Conservation (phyloP, 306 rosid species). For the Citrullus amarus region DNA sequence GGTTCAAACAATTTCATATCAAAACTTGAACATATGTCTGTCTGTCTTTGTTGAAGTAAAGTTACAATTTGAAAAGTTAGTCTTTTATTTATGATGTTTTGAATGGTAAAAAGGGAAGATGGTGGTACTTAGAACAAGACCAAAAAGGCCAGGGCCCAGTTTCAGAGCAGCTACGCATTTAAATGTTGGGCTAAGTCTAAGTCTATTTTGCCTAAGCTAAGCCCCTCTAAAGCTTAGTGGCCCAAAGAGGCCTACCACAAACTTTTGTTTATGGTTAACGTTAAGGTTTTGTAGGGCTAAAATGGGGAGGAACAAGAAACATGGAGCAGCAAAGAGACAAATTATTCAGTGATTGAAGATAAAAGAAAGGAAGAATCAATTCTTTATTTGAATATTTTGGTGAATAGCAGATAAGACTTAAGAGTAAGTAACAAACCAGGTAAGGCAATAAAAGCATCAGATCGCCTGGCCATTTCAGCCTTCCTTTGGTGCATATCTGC, state of each 20-base stretch:
- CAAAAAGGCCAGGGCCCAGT: not conserved
- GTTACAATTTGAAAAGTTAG: too few relatives aligned
- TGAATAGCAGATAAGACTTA: not conserved
- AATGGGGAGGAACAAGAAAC: not conserved
- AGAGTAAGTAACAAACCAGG: conserved; percentile 52
- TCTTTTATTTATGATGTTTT: not conserved
- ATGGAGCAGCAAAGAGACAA: not conserved
- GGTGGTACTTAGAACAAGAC: not conserved
- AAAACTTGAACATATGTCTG: too few relatives aligned
- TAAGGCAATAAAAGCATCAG: conserved; percentile 97
- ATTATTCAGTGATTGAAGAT: not conserved
- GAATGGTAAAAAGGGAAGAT: not conserved
- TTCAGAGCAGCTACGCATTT: not conserved
- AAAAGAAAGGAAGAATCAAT: not conserved
- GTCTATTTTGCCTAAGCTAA: not conserved
- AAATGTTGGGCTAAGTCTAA: not conserved
- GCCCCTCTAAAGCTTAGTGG: not conserved
- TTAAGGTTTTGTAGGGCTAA: not conserved
- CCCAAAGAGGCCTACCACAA: not conserved
- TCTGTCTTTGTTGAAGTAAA: too few relatives aligned
- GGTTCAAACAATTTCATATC: too few relatives aligned
- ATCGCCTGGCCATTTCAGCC: conserved; percentile 97
- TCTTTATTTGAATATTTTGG: not conserved
- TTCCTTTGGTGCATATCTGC: conserved; percentile 99
- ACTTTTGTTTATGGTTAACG: not conserved